phyloP scores from a whole-genome alignment of 352 stramenopile species.

The Globisporangium acanthophoron region DNA sequence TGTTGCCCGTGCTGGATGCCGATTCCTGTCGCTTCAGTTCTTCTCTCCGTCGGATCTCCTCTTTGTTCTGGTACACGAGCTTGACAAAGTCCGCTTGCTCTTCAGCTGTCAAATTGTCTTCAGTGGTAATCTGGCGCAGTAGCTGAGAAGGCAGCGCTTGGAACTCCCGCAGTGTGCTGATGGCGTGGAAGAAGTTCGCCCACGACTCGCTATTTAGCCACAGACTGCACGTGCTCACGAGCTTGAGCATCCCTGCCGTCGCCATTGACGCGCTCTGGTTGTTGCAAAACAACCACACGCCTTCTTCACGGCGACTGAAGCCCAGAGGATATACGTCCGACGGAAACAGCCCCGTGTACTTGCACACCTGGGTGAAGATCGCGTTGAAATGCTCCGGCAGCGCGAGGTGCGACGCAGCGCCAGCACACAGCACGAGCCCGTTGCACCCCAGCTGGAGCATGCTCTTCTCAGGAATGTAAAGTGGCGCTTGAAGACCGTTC shows the following conservation, averaged over 20 bases:
- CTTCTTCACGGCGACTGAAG: slow-evolving; percentile 59
- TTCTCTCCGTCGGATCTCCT: slow-evolving; percentile 43
- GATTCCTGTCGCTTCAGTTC: slow-evolving; percentile 29
- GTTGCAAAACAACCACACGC: slow-evolving; percentile 49
- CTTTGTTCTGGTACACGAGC: slow-evolving; percentile 53
- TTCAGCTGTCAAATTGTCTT: slow-evolving; percentile 25
- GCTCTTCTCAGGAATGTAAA: slow-evolving; percentile 66
- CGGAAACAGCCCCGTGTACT: slow-evolving; percentile 55
- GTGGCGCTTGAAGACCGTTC: slow-evolving; percentile 20
- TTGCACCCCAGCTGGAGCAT: slow-evolving; percentile 76
- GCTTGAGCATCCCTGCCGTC: slow-evolving; percentile 64
- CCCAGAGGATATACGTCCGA: slow-evolving; percentile 53
- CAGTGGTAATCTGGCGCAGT: slow-evolving; percentile 14
- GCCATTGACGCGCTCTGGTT: slow-evolving; percentile 68
- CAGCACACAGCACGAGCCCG: slow-evolving; percentile 61
- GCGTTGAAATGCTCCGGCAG: slow-evolving; percentile 52
- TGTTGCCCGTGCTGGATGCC: slow-evolving; percentile 13
- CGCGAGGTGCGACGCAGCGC: slow-evolving; percentile 46
- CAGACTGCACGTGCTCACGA: slow-evolving; percentile 50
- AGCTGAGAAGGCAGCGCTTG: slow-evolving; percentile 45
- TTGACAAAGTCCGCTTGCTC: slow-evolving; percentile 54
- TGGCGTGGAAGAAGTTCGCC: slow-evolving; percentile 57
- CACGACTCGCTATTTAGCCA: slow-evolving; percentile 48
- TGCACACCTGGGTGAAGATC: slow-evolving; percentile 52
- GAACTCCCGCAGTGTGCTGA: slow-evolving; percentile 61